A percentile compares a stretch with the other conserved stretches of the same genome.
These are phyloP conservation scores for Microstegium vimineum DNA, from an alignment of 176 grass and related monocot genomes.

Conservation along the genomic window DNA sequence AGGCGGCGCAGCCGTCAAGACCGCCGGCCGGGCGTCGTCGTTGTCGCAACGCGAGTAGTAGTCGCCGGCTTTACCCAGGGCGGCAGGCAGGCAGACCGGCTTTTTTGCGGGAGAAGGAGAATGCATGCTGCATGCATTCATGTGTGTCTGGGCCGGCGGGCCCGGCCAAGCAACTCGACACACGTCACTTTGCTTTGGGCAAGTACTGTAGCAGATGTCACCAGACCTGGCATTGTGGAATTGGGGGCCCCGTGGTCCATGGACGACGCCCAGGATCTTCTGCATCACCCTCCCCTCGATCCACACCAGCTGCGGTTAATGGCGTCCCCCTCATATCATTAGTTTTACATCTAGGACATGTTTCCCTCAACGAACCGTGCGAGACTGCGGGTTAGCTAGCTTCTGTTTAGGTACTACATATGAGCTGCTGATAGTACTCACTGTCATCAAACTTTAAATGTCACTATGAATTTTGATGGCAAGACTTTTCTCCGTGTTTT, in stretches of 20 bases:
- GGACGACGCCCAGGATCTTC: conserved; percentile 5
- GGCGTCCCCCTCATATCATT: not conserved
- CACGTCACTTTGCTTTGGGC: conserved; percentile 38
- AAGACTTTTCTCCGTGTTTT: no score
- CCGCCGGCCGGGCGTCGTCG: conserved; percentile 22
- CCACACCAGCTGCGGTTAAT: not conserved
- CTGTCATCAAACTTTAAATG: not conserved
- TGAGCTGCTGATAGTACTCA: not conserved
- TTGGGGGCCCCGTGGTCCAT: conserved; percentile 9
- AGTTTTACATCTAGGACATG: not conserved
- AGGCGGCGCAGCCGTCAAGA: conserved; percentile 2
- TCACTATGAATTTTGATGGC: not conserved
- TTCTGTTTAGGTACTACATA: not conserved
- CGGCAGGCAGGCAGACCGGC: conserved; percentile 6
- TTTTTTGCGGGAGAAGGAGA: not conserved
- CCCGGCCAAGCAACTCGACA: conserved; percentile 1
- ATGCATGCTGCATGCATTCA: not conserved
- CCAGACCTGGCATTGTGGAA: conserved; percentile 46
- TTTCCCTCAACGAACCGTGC: not conserved
- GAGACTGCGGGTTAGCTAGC: not conserved
- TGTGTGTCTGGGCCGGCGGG: not conserved
- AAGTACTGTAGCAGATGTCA: conserved; percentile 54
- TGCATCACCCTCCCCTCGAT: not conserved
- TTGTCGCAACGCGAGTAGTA: not conserved
- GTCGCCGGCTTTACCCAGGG: conserved; percentile 4